Evolutionary conservation across 2,329 filamentous ascomycete genomes (phyloP).

Genomic region (Talaromyces sp.): DNA sequence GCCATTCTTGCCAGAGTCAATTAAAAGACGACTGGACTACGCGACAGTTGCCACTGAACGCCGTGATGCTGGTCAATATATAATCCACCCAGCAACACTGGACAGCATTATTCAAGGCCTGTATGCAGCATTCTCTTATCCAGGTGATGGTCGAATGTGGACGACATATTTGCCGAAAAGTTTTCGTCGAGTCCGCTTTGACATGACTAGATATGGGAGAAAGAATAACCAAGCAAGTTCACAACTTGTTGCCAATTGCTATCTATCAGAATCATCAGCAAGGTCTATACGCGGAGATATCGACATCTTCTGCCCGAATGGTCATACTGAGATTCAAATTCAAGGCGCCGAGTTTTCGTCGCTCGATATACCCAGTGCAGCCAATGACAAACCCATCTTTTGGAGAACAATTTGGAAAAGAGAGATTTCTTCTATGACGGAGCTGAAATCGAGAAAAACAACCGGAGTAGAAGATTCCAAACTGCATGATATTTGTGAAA

Average conservation of each 20-base stretch:
- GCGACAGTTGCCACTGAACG: slow-evolving; percentile 5
- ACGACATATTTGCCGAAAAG: slow-evolving; percentile 24
- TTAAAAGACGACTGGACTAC: slow-evolving; percentile 22
- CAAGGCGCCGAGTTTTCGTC: background rate
- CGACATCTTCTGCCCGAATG: background rate
- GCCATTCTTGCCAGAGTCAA: slow-evolving; percentile 24
- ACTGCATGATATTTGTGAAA: slow-evolving; percentile 10
- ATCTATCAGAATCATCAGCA: background rate
- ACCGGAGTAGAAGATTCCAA: background rate
- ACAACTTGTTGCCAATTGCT: background rate
- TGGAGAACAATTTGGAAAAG: background rate
- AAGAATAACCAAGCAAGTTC: background rate
- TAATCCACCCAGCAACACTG: slow-evolving; percentile 16
- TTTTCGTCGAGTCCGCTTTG: background rate
- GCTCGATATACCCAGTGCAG: background rate
- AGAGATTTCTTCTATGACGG: background rate
- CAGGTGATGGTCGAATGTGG: slow-evolving; percentile 19
- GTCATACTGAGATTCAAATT: background rate
- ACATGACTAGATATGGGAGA: background rate
- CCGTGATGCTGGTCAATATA: slow-evolving; percentile 24
- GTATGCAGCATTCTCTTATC: slow-evolving; percentile 18
- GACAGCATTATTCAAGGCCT: slow-evolving; percentile 16
- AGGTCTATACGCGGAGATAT: background rate
- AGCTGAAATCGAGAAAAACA: background rate
- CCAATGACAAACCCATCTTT: background rate